A percentile compares a stretch with the other conserved stretches of the same genome.
Evolutionary conservation across 768 basidiomycete species (phyloP).

Genomic region (Lentinula raphanica): DNA sequence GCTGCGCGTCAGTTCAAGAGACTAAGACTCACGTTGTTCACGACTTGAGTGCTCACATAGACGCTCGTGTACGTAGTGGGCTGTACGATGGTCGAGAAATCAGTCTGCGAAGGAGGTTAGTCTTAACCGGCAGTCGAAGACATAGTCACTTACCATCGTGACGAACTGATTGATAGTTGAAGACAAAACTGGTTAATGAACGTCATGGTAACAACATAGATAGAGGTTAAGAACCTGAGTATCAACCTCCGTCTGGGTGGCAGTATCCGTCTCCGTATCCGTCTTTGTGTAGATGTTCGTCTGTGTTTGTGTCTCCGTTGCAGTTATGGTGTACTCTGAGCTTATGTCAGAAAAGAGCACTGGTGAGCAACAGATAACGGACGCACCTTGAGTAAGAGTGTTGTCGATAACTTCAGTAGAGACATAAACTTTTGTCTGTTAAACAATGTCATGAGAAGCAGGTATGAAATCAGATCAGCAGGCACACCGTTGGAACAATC

Average conservation of each 20-base stretch:
- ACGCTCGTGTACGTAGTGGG: constrained; percentile 54
- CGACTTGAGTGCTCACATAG: constrained; percentile 50
- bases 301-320: constrained; percentile 56
- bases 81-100: constrained; percentile 44
- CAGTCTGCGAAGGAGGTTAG: constrained; percentile 23
- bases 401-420: constrained; percentile 62
- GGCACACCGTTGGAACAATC: constrained; percentile 51
- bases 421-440: constrained; percentile 38
- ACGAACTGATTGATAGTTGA: constrained; percentile 36
- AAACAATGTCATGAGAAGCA: not conserved
- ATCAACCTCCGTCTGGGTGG: constrained; percentile 31
- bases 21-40: constrained; percentile 53
- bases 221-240: not conserved
- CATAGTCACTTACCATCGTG: constrained; percentile 26
- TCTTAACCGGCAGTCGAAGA: too few relatives aligned
- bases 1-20: not conserved
- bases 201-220: not conserved
- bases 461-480: not conserved
- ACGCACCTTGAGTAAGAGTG: constrained; percentile 34
- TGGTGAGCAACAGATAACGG: too few relatives aligned
- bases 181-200: not conserved
- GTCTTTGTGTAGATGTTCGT: constrained; percentile 50
- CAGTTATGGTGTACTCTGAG: constrained; percentile 52
- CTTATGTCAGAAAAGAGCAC: not conserved
- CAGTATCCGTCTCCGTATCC: constrained; percentile 49